These are phyloP conservation scores for Talaromyces liani DNA, from an alignment of 495 filamentous ascomycete species.

Conservation along the genomic window DNA sequence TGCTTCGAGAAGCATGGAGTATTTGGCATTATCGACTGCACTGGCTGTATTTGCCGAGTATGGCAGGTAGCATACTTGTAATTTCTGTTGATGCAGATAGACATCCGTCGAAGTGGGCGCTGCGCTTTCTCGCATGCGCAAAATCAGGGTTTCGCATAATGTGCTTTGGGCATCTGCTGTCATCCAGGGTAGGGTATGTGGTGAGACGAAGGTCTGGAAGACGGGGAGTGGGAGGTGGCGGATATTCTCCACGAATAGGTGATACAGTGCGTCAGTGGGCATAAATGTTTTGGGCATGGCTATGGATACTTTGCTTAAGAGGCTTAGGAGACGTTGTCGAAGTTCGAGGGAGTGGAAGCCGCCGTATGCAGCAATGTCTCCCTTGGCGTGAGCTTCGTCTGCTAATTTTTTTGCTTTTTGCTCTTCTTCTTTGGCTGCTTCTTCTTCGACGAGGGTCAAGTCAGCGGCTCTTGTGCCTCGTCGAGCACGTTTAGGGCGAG, in stretches of 20 bases:
- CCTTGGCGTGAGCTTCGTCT: conserved; percentile 9
- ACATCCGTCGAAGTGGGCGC: conserved; percentile 42
- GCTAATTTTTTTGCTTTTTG: conserved; percentile 7
- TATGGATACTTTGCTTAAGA: conserved; percentile 43
- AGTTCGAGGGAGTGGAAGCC: conserved; percentile 53
- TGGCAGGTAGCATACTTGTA: conserved; percentile 66
- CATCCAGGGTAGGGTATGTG: conserved; percentile 40
- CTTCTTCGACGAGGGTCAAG: neutral
- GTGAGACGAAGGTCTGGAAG: conserved; percentile 66
- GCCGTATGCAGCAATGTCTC: conserved; percentile 32
- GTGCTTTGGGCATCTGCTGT: conserved; percentile 43
- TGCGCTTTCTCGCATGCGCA: conserved; percentile 50
- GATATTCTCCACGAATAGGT: conserved; percentile 57
- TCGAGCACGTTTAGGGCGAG: conserved; percentile 27
- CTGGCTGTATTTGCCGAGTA: conserved; percentile 57
- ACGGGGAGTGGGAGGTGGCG: conserved; percentile 56
- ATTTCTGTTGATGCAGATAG: conserved; percentile 47
- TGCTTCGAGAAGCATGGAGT: conserved; percentile 68
- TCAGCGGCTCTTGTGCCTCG: conserved; percentile 17
- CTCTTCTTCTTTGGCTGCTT: neutral
- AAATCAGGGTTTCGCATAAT: conserved; percentile 58
- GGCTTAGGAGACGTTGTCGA: conserved; percentile 54
- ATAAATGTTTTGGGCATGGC: conserved; percentile 38
- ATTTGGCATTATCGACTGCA: conserved; percentile 68
- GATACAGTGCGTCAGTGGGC: conserved; percentile 52